A percentile compares a stretch with the other conserved stretches of the same genome.
These are phyloP conservation scores for Botrytis cinerea DNA, from an alignment of 2,329 filamentous ascomycete species.

Conservation along the genomic window DNA sequence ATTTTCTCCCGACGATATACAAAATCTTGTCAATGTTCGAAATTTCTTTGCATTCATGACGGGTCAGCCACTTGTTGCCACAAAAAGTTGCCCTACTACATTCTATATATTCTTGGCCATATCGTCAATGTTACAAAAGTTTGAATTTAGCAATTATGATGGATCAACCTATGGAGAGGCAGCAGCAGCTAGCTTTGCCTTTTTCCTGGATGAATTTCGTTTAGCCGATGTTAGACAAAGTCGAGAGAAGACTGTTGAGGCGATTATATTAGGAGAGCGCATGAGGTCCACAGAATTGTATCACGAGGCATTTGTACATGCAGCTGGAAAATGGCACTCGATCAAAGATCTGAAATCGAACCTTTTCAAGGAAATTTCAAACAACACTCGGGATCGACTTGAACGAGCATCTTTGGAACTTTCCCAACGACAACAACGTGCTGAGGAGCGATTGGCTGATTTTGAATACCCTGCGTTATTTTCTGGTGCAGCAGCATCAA, in stretches of 20 bases:
- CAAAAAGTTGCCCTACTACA: constrained; percentile 52
- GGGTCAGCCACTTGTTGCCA: constrained; percentile 63
- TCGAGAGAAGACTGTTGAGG: constrained; percentile 86
- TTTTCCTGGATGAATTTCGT: constrained; percentile 74
- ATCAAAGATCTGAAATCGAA: constrained; percentile 66
- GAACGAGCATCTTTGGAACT: constrained; percentile 82
- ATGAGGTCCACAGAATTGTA: constrained; percentile 83
- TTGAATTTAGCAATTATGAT: constrained; percentile 58
- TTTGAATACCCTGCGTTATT: constrained; percentile 94
- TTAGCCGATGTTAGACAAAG: constrained; percentile 80
- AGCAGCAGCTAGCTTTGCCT: constrained; percentile 66
- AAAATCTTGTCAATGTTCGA: constrained; percentile 59
- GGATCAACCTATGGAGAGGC: constrained; percentile 61
- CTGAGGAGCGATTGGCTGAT: constrained; percentile 73
- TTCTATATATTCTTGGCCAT: constrained; percentile 59
- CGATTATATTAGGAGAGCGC: constrained; percentile 82
- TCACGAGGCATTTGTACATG: constrained; percentile 89
- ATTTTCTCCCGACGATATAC: constrained; percentile 49
- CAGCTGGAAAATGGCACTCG: constrained; percentile 80
- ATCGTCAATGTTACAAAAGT: constrained; percentile 55
- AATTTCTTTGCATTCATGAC: constrained; percentile 69
- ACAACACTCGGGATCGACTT: constrained; percentile 73
- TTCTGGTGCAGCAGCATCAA: constrained; percentile 82
- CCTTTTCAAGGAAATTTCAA: constrained; percentile 69
- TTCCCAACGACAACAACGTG: constrained; percentile 67